Conservation (phyloP, 768 basidiomycete genomes). For the Peribolospora kevripleyi region DNA sequence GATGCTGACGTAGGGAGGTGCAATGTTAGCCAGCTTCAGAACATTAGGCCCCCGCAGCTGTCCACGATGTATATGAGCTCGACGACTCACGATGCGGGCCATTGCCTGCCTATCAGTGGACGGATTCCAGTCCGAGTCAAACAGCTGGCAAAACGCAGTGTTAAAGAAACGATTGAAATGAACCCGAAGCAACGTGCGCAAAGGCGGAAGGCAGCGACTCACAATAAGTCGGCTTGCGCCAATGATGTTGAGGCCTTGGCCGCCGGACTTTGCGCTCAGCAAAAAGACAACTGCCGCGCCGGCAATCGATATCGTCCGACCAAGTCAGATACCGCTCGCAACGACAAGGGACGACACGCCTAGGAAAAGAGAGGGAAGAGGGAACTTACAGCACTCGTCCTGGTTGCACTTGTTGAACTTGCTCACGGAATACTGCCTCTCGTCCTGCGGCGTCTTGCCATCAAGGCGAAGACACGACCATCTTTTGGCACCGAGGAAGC, state of each 20-base stretch:
- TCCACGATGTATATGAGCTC: conserved; percentile 37
- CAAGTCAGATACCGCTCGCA: neutral
- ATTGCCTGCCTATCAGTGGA: conserved; percentile 77
- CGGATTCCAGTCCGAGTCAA: conserved; percentile 90
- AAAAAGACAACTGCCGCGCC: conserved; percentile 49
- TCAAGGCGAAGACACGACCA: neutral
- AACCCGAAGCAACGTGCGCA: conserved; percentile 12
- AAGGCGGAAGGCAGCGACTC: too few relatives aligned
- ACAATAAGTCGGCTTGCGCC: conserved; percentile 62
- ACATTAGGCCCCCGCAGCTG: neutral
- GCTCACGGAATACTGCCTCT: conserved; percentile 69
- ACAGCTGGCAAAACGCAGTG: conserved; percentile 19
- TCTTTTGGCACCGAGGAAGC: neutral
- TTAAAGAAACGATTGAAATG: conserved; percentile 8
- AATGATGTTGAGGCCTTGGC: conserved; percentile 76
- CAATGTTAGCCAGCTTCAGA: neutral
- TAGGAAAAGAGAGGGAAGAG: neutral
- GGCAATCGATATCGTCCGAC: neutral
- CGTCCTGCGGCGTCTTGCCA: conserved; percentile 20
- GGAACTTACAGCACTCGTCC: conserved; percentile 38
- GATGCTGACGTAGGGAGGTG: conserved; percentile 14
- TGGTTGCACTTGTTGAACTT: conserved; percentile 59
- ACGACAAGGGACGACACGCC: neutral
- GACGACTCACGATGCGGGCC: conserved; percentile 41
- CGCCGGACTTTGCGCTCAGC: conserved; percentile 82